Conservation (phyloP, 345 rosid genomes). For the Brassica nigra region DNA sequence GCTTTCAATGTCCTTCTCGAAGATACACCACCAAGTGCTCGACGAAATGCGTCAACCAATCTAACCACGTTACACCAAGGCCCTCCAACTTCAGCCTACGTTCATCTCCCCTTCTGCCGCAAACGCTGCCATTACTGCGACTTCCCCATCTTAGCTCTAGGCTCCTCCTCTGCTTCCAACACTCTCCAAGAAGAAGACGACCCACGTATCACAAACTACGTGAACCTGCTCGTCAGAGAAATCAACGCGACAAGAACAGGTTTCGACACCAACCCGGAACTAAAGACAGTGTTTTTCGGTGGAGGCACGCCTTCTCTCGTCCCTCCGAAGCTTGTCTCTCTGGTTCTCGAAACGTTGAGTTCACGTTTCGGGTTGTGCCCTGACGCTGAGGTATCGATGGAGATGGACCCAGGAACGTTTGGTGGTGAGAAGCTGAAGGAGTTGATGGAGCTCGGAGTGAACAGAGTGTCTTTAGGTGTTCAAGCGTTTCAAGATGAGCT, state of each 20-base stretch:
- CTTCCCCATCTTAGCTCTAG: constrained; percentile 87
- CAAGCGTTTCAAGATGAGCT: constrained; percentile 92
- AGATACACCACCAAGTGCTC: constrained; percentile 54
- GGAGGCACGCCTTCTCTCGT: constrained; percentile 98
- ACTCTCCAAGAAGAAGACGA: constrained; percentile 52
- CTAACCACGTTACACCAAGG: constrained; percentile 41
- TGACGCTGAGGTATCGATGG: constrained; percentile 85
- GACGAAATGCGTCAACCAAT: constrained; percentile 66
- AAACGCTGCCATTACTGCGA: constrained; percentile 95
- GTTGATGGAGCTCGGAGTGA: constrained; percentile 75
- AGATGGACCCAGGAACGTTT: constrained; percentile 97
- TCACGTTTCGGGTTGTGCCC: constrained; percentile 60
- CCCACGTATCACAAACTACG: constrained; percentile 67
- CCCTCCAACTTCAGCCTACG: constrained; percentile 74
- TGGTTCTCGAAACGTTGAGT: constrained; percentile 59
- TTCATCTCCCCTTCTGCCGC: constrained; percentile 95
- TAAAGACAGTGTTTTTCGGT: constrained; percentile 79
- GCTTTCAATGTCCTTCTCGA: constrained; percentile 24
- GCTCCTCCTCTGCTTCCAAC: constrained; percentile 46
- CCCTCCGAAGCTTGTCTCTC: constrained; percentile 67
- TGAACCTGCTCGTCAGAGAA: constrained; percentile 56
- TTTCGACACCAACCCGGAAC: constrained; percentile 45
- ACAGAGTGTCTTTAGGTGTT: constrained; percentile 91
- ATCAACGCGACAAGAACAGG: constrained; percentile 53
- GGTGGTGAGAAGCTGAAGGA: constrained; percentile 56